Evolutionary conservation across 257 asterid species (phyloP), one percentile per base, ranked within the genome.

Genomic region (Nicotiana noctiflora): DNA sequence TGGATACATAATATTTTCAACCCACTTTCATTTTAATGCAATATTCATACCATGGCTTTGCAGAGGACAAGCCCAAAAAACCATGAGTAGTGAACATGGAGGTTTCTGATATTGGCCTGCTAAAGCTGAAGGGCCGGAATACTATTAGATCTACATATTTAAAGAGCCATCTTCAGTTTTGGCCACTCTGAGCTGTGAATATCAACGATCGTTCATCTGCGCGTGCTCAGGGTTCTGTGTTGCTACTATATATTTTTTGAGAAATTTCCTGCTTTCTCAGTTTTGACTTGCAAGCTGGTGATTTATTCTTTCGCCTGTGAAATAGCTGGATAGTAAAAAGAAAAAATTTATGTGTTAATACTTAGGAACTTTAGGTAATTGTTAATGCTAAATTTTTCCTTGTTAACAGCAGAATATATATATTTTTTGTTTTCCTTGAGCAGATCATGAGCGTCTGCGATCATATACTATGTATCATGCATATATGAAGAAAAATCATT

Each of bases 21-120:
- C 70, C 23, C 51, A 52, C 19, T 49, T 57, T 19, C 14, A 3
- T 31, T 3, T 21, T 57, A 62, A 27, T 34, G 9, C 76, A 52
- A 14, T 17, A 8, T 9, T 49, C 34, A 34, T 40, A 61, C 60
- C 75, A 34, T 79, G 79, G n/a, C 49, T 70, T 34, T 79, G 85
- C 91, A 91, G 95, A 83, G 88, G 95, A 89, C 78, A 75, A 80
- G 63, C 84, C 85, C 29, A 72, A 70, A 13, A 77, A 37, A 31
- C 15, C 77, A 31, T 52, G 5, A 13, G 4, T 67, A 29, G 5
- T 21, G 27, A 11, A 34, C 53, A 3, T 44, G 27, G 64, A 8
- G 44, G 49, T 31, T 27, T 56, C 74, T 31, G 60, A 32, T 29
- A 27, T 23, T 7, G 52, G 8, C n/a, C 66, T 23, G 17, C 63